These are phyloP conservation scores for Schizonepeta tenuifolia DNA, from an alignment of 257 asterid species.

Conservation along the genomic window DNA sequence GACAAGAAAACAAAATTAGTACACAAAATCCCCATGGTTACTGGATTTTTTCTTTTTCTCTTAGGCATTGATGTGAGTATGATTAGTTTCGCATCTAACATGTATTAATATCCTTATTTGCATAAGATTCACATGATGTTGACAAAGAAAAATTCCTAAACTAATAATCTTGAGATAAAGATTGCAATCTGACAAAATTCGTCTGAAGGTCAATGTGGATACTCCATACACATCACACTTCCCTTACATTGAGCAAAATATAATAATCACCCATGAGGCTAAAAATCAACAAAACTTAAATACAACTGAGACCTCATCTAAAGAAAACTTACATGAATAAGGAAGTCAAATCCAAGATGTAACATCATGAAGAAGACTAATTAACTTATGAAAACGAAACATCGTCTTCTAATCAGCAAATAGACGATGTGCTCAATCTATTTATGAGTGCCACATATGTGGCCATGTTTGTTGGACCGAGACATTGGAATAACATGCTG, in stretches of 20 bases:
- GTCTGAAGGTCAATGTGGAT: too few relatives aligned
- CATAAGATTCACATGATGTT: constrained; percentile 13
- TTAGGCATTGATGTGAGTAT: constrained; percentile 9
- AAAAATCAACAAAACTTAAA: background rate
- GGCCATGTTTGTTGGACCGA: constrained; percentile 17
- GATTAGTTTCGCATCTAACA: background rate
- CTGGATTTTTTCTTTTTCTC: background rate
- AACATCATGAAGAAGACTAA: background rate
- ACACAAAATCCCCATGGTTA: background rate
- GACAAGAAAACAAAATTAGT: constrained; percentile 3
- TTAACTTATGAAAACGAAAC: background rate
- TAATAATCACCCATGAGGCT: too few relatives aligned
- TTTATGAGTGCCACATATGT: background rate
- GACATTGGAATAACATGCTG: constrained; percentile 5
- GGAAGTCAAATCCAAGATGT: background rate
- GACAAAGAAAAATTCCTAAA: background rate
- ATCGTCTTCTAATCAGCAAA: background rate
- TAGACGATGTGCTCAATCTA: background rate
- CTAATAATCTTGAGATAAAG: background rate
- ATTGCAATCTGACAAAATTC: background rate
- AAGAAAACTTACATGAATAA: background rate
- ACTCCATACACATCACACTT: too few relatives aligned
- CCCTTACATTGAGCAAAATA: too few relatives aligned
- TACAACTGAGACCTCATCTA: background rate
- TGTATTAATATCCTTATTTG: background rate